Evolutionary conservation across 148 eudicot genomes (phyloP).

Genomic region (Hydrangea macrophylla): DNA sequence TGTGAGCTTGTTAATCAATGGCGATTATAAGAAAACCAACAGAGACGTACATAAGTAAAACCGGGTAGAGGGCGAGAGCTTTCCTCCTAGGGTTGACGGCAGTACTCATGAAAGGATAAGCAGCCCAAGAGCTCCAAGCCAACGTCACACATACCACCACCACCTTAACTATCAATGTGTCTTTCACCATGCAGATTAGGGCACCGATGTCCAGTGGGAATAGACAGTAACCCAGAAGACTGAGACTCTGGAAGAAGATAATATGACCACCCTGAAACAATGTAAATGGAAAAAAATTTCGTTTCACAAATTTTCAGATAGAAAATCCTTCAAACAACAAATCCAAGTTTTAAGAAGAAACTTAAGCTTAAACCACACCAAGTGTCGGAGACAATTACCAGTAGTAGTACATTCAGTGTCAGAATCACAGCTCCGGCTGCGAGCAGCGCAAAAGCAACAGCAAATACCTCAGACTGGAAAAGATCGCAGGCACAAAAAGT

Average conservation of each 20-base stretch:
- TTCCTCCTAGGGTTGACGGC: constrained; percentile 79
- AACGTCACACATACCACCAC: constrained; percentile 60
- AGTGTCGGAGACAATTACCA: no score
- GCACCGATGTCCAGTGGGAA: constrained; percentile 79
- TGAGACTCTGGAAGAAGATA: constrained; percentile 80
- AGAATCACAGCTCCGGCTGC: constrained; percentile 82
- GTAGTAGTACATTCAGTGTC: constrained; percentile 70
- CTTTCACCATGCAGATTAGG: constrained; percentile 65
- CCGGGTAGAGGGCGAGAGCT: constrained; percentile 81
- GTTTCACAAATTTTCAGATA: no score
- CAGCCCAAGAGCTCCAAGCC: constrained; percentile 92
- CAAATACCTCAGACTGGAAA: constrained; percentile 77
- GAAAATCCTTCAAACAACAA: no score
- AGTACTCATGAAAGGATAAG: constrained; percentile 82
- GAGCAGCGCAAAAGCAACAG: constrained; percentile 81
- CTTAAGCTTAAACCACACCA: no score
- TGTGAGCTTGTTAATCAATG: constrained; percentile 59
- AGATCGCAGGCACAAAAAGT: constrained; percentile 7
- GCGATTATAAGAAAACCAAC: constrained; percentile 86
- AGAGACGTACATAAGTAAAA: constrained; percentile 76
- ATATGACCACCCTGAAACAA: constrained; percentile 73
- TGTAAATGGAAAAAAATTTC: neutral
- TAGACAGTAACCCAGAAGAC: constrained; percentile 77
- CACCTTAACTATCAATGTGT: constrained; percentile 53
- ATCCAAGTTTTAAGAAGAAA: no score